Conservation (phyloP, 768 basidiomycete genomes). For the Tylopilus cervinicoccineus region DNA sequence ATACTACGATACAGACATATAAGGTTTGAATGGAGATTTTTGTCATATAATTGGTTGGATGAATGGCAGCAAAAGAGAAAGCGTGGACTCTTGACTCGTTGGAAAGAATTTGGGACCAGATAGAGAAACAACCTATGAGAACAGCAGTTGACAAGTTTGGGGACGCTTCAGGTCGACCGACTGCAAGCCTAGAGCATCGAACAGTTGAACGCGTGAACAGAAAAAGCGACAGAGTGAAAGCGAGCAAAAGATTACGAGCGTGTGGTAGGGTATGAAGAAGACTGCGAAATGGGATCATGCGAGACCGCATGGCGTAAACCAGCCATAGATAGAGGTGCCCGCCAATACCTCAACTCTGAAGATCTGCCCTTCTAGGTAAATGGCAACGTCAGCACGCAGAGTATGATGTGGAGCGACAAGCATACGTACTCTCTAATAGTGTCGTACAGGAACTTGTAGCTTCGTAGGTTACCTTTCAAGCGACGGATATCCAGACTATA, state of each 20-base stretch:
- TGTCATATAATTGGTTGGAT: constrained; percentile 23
- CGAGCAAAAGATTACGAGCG: constrained; percentile 20
- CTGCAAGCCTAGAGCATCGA: constrained; percentile 19
- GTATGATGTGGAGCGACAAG: constrained; percentile 8
- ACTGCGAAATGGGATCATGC: constrained; percentile 7
- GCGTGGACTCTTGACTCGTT: not conserved
- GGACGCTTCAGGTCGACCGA: constrained; percentile 14
- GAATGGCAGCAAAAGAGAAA: constrained; percentile 7
- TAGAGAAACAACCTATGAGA: constrained; percentile 10
- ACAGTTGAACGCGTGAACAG: constrained; percentile 8
- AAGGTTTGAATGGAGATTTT: constrained; percentile 22
- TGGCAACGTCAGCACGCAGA: constrained; percentile 7
- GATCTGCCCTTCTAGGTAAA: constrained; percentile 34
- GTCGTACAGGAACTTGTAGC: constrained; percentile 91
- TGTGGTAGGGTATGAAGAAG: constrained; percentile 28
- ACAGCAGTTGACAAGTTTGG: constrained; percentile 13
- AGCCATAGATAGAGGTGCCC: constrained; percentile 20
- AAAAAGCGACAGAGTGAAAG: not conserved
- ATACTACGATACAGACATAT: constrained; percentile 31
- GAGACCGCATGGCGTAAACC: not conserved
- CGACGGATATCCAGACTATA: constrained; percentile 91
- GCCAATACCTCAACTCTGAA: constrained; percentile 32
- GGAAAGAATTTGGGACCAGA: not conserved
- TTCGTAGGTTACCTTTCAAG: constrained; percentile 87
- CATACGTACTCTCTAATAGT: constrained; percentile 74